phyloP scores from a whole-genome alignment of 768 basidiomycete genomes.

The Pisolithus albus region DNA sequence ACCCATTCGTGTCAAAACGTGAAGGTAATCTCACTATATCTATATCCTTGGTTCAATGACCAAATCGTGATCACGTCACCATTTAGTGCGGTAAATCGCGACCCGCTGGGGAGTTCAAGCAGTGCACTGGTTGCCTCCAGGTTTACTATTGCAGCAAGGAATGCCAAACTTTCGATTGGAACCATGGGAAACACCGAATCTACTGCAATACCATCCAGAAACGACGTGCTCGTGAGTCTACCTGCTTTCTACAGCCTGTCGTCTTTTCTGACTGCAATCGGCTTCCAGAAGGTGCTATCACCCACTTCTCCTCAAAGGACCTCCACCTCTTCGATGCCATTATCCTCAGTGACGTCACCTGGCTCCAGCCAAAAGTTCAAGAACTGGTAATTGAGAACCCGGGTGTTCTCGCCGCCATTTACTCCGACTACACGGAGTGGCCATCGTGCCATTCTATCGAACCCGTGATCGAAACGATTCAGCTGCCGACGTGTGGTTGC shows the following conservation, averaged over 20 bases:
- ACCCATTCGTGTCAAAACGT: conserved; percentile 20
- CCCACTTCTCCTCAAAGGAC: conserved; percentile 16
- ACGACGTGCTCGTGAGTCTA: conserved; percentile 17
- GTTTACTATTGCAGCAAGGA: conserved; percentile 26
- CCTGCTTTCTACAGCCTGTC: too few species aligned
- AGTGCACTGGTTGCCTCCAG: conserved; percentile 22
- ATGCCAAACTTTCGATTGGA: conserved; percentile 27
- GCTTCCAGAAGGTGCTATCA: conserved; percentile 17
- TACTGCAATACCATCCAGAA: conserved; percentile 23
- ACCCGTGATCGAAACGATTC: conserved; percentile 3
- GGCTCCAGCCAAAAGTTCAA: conserved; percentile 14
- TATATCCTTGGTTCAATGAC: neutral
- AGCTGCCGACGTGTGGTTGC: conserved; percentile 17
- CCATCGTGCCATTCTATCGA: conserved; percentile 13
- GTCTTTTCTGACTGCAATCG: neutral
- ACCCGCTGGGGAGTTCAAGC: conserved; percentile 21
- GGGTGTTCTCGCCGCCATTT: conserved; percentile 16
- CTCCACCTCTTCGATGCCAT: conserved; percentile 20
- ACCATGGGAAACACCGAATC: conserved; percentile 19
- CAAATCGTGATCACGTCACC: neutral
- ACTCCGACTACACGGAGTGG: conserved; percentile 21
- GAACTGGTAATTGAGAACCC: neutral
- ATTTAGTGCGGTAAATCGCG: conserved; percentile 20
- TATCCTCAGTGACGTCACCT: conserved; percentile 14
- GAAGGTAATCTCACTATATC: conserved; percentile 10